Evolutionary conservation across 1,284 basidiomycete species (phyloP), one percentile per base, ranked within the genome.

Genomic region (Caloboletus firmus): DNA sequence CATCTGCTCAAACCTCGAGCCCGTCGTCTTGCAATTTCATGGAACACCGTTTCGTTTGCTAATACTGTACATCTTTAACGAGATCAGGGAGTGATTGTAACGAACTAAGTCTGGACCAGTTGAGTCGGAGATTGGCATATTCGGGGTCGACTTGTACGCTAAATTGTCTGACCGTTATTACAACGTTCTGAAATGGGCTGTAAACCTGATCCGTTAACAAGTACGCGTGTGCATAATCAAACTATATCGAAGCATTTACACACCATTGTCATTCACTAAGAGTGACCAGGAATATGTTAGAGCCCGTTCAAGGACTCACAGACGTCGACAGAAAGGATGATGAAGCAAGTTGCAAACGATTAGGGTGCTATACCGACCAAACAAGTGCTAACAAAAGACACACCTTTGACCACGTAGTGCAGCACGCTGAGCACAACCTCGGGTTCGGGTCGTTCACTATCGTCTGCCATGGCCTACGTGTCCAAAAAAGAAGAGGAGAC

Each of bases 401-500:
- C 34, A n/a, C 45, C 15, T 40, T 49, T 31, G 52, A 57, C 57
- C 62, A 66, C 65, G 63, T 65, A 26, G 26, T 31, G 54, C 53
- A 50, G 37, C 20, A 49, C 48, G 35, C 41, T 34, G 55, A 56
- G 48, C 35, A 40, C 54, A 51, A 51, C 52, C 49, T 57, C 51
- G 50, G 26, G 54, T 55, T 53, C 49, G 50, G 51, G 56, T 52
- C 45, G 40, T 42, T 57, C 49, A 57, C 39, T 60, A 55, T 76
- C 78, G 61, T 78, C 79, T 63, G 75, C 74, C 66, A 83, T 95
- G 87, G 73, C 91, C 71, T 79, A 92, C 65, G 80, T 81, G 66
- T 89, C 89, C 62, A 95, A 95, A 79, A 94, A 93, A 79, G 93
- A 95, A 76, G 93, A 95, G 69, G 93, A 95, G 76, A 85, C 81